Conservation (phyloP, 768 basidiomycete genomes). For the Podaxis sp. region DNA sequence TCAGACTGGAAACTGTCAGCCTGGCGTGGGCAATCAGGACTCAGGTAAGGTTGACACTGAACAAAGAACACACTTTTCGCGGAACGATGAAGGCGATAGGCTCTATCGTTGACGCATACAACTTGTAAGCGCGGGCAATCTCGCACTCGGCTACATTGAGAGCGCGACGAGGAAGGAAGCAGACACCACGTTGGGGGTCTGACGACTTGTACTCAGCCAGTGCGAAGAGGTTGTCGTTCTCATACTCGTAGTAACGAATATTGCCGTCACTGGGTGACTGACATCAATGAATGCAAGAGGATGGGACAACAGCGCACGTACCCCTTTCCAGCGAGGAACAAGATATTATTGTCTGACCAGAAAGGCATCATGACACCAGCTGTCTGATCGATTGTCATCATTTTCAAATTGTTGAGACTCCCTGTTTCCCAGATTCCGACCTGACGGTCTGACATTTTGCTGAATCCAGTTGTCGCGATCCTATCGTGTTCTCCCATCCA, state of each 20-base stretch:
- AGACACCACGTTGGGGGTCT: conserved; percentile 95
- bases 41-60: background rate
- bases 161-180: conserved; percentile 90
- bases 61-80: conserved; percentile 61
- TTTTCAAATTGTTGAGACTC: conserved; percentile 71
- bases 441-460: conserved; percentile 94
- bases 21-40: conserved; percentile 30
- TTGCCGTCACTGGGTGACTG: conserved; percentile 75
- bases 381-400: conserved; percentile 77
- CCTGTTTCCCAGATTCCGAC: conserved; percentile 87
- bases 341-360: conserved; percentile 91
- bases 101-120: conserved; percentile 69
- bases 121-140: conserved; percentile 92
- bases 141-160: conserved; percentile 90
- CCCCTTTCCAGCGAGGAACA: conserved; percentile 95
- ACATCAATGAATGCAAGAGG: background rate
- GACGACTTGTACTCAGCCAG: conserved; percentile 83
- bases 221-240: conserved; percentile 72
- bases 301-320: conserved; percentile 24
- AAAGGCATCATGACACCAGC: conserved; percentile 97
- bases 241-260: conserved; percentile 96
- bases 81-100: conserved; percentile 96
- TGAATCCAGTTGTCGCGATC: conserved; percentile 94
- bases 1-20: conserved; percentile 96
- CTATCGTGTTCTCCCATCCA: conserved; percentile 91